Base-by-base conservation (phyloP, 2,329 filamentous ascomycete genomes). In the Colletotrichum sp. region DNA sequence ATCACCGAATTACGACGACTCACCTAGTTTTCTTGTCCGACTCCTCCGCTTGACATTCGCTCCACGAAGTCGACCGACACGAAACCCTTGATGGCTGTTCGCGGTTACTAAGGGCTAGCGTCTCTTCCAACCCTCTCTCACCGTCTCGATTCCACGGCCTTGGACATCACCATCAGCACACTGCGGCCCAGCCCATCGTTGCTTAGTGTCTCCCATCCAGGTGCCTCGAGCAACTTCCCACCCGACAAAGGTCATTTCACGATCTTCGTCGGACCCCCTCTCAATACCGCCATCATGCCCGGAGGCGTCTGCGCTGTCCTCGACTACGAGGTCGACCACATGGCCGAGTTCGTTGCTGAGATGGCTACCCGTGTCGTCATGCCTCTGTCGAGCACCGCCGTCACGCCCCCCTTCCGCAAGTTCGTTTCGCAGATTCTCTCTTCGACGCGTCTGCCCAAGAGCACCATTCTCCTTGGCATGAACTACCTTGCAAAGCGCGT, bases 301-400 rank as follows among this genome's bases (percentile, higher is more conserved):
- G 96, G 96, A 81, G 96, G 96, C 80, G 96, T 98, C 52, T 97
- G 96, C 81, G 95, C 95, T 82, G 95, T 98, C 87, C 92, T 98
- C 86, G 96, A 98, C 89, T 98, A 98, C 85, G 96, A 98, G 86
- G 96, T 98, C 92, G 95, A 98, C 84, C 90, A 94, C 85, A 98
- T 98, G 96, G 94, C 95, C 78, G 95, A 98, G 84, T 98, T 98
- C 85, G 96, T 98, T 83, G 94, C 95, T 78, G 95, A 98, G 83
- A 98, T 96, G 92, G 93, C 96, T 77, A 90, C 89, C 28, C 89
- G 91, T 60, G 85, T 92, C 39, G 89, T 92, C 57, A 88, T 89
- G 74, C 89, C 90, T 10, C 87, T 89, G 39, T 72, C 68, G 22
- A 76, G 44, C 28, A 86, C 85, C 8, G 79, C 84, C 22, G 88